Conservation (phyloP, 345 rosid genomes). For the Eucalyptus guilfoylei region DNA sequence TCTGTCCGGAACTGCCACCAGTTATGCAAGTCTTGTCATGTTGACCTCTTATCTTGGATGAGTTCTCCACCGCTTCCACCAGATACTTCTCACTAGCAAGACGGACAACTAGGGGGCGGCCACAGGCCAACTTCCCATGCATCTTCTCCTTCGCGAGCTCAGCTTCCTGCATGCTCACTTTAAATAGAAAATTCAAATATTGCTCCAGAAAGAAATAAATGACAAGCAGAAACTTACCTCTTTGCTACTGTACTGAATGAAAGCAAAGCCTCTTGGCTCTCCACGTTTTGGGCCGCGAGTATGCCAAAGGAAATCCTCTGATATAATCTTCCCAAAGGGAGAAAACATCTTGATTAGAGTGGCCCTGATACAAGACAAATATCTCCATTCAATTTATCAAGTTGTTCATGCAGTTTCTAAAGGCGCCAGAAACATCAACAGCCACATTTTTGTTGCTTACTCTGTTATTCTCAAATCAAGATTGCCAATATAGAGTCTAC, state of each 20-base stretch:
- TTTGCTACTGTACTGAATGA: conserved; percentile 61
- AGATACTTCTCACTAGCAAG: conserved; percentile 64
- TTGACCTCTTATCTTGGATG: conserved; percentile 20
- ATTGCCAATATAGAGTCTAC: conserved; percentile 74
- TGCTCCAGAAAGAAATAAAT: not conserved
- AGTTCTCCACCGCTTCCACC: conserved; percentile 25
- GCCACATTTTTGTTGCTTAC: conserved; percentile 22
- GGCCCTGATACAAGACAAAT: conserved; percentile 34
- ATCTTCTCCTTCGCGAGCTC: conserved; percentile 85
- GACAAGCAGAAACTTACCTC: conserved; percentile 45
- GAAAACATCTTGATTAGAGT: conserved; percentile 83
- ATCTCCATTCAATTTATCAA: not conserved
- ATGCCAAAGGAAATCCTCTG: conserved; percentile 93
- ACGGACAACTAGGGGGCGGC: conserved; percentile 77
- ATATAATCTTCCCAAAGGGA: conserved; percentile 72
- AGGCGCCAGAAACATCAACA: not conserved
- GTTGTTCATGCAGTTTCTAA: not conserved
- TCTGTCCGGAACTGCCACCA: conserved; percentile 44
- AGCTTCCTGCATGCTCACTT: conserved; percentile 99
- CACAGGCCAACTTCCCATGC: conserved; percentile 89
- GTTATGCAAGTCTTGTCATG: conserved; percentile 15
- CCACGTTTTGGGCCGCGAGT: conserved; percentile 91
- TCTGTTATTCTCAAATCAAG: conserved; percentile 85
- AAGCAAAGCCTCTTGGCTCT: conserved; percentile 84
- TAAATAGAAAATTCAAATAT: conserved; percentile 48